phyloP scores from a whole-genome alignment of 352 stramenopile genomes.

The Phytopythium cucurbitacearum region DNA sequence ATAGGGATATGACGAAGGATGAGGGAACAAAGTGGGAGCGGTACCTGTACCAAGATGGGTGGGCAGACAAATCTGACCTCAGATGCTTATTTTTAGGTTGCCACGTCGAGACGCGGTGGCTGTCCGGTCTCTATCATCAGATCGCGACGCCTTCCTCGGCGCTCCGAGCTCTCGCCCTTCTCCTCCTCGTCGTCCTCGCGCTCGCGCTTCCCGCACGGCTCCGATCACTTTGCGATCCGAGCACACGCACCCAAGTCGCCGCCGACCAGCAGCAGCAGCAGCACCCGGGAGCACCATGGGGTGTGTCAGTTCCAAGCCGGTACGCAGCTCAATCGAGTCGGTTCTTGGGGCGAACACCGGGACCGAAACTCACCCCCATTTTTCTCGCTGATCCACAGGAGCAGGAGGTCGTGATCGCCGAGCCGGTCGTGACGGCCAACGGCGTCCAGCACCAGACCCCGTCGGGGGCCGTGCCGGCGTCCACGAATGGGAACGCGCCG shows the following conservation, averaged over 20 bases:
- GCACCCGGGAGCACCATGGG: slow-evolving; percentile 34
- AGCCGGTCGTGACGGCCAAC: slow-evolving; percentile 21
- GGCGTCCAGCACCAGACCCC: slow-evolving; percentile 15
- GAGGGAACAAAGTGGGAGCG: no score
- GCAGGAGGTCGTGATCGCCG: slow-evolving; percentile 43
- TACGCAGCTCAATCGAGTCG: slow-evolving; percentile 14
- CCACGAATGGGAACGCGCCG: slow-evolving; percentile 8
- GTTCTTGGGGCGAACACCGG: neutral
- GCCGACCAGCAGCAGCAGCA: slow-evolving; percentile 14
- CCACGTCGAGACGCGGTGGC: neutral
- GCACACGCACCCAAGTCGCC: slow-evolving; percentile 9
- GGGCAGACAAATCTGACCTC: no score
- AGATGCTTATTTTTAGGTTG: slow-evolving; percentile 3
- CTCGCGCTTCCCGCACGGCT: no score
- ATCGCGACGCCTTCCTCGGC: neutral
- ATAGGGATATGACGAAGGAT: no score
- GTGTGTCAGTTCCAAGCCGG: slow-evolving; percentile 71
- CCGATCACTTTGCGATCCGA: slow-evolving; percentile 3
- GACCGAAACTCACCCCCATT: no score
- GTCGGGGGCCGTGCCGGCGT: slow-evolving; percentile 4
- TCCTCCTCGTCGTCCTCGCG: neutral
- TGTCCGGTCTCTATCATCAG: neutral
- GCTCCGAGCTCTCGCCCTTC: neutral
- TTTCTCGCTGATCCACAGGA: slow-evolving; percentile 10
- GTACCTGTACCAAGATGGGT: no score